Conservation (phyloP, 2,329 filamentous ascomycete species). For the Penicillium sp. region DNA sequence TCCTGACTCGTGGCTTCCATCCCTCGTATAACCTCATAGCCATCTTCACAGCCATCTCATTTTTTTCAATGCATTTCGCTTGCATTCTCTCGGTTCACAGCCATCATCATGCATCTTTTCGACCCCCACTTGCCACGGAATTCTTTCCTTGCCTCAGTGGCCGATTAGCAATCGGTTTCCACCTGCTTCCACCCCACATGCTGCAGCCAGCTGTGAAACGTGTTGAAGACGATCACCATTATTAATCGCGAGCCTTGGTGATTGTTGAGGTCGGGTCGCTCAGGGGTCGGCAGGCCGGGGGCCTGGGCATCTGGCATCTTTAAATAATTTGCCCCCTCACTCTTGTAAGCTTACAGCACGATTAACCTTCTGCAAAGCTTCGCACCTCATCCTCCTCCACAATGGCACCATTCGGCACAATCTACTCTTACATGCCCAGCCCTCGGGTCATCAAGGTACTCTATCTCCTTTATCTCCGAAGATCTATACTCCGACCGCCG, state of each 20-base stretch:
- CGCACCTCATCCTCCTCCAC: slow-evolving; percentile 17
- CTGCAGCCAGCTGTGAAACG: neutral
- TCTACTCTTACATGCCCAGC: slow-evolving; percentile 26
- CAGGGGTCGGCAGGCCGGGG: neutral
- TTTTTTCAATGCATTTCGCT: neutral
- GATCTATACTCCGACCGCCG: neutral
- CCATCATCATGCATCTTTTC: neutral
- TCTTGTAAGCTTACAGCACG: neutral
- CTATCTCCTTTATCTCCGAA: neutral
- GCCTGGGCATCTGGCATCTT: neutral
- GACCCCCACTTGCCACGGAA: neutral
- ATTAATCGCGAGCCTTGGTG: neutral
- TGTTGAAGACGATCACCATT: neutral
- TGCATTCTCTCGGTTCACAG: neutral
- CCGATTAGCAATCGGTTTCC: slow-evolving; percentile 20
- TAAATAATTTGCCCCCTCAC: neutral
- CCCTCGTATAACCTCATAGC: neutral
- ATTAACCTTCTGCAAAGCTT: neutral
- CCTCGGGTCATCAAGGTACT: slow-evolving; percentile 28
- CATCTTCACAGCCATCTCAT: neutral
- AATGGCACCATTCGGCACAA: slow-evolving; percentile 29
- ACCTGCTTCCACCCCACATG: slow-evolving; percentile 12
- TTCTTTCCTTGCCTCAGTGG: neutral
- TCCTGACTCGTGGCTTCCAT: neutral
- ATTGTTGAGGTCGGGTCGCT: neutral